Base-by-base conservation (phyloP, 805 yeast genomes). In the Tetrapisispora iriomotensis region DNA sequence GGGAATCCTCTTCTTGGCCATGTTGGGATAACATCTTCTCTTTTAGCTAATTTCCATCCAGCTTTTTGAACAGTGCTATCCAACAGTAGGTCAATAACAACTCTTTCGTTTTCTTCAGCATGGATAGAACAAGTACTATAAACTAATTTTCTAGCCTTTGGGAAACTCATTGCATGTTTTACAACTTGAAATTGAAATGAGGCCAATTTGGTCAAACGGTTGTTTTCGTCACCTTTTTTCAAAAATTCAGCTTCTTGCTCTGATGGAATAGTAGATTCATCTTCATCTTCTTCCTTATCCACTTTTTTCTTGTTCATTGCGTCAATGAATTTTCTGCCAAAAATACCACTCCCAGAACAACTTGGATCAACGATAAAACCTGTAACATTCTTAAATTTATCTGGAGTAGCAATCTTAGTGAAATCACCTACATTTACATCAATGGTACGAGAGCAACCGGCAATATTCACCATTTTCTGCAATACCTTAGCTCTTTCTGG, bases 301-400 rank as follows among this genome's bases (percentile, higher is more conserved):
- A 37, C 42, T 18, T 40, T 43, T 27, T 49, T 56, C 19, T 44
- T 60, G 44, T 71, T 58, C 9, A 50, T 37, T 6, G 55, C 43
- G 43, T 69, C 84, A 35, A 78, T 79, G 42, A 72, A 64, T 2
- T 80, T 83, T 27, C 95, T 66, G n/a, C 96, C 96, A 65, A 90
- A 90, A 30, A 92, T 92, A 3, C 99, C 99, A 34, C 94, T 82
- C 0, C 99, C 99, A 19, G 96, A 86, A 60, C 99, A 92, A 3
- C 96, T 85, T 0, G 99, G 99, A 60, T 92, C 99, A 3, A 92
- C 94, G 2, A 92, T 68, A 30, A 92, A 64, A 0, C 94, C 95
- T 0, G 85, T 78, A 4, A 86, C 82, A 14, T 74, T 71, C 1
- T 71, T 65, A 44, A 68, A 83, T 34, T 79, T 81, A 1, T 50